Percentiles rank a stretch among this genome's conserved stretches.
phyloP scores from a whole-genome alignment of 495 filamentous ascomycete species.

The Geoglossum glabrum region DNA sequence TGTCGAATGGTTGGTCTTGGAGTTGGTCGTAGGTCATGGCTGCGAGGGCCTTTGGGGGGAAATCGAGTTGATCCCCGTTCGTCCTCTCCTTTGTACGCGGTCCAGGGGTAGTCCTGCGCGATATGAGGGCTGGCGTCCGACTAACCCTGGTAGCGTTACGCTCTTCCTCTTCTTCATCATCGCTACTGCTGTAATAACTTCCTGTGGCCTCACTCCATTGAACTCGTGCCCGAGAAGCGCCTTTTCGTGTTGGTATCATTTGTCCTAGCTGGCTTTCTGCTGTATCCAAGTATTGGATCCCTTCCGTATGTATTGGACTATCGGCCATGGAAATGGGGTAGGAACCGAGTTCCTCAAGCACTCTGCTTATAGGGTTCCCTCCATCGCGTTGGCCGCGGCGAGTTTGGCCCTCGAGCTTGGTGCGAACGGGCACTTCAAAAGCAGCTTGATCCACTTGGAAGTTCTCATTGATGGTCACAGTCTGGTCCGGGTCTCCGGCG shows the following conservation, averaged over 20 bases:
- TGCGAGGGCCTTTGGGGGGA: conserved; percentile 29
- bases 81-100: neutral
- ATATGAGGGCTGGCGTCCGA: neutral
- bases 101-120: neutral
- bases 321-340: neutral
- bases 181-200: neutral
- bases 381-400: neutral
- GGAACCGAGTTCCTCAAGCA: neutral
- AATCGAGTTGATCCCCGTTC: conserved; percentile 20
- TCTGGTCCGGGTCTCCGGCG: neutral
- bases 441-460: neutral
- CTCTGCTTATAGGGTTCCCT: neutral
- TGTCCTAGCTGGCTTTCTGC: neutral
- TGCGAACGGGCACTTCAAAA: neutral
- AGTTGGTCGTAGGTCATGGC: conserved; percentile 33
- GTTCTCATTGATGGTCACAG: neutral
- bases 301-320: neutral
- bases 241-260: neutral
- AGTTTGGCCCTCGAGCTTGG: neutral
- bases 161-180: neutral
- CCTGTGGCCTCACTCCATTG: neutral
- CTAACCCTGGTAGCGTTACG: neutral
- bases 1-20: conserved; percentile 32
- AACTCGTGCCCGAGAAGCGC: neutral
- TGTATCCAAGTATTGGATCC: neutral